A percentile compares a stretch with the other conserved stretches of the same genome.
Conservation (phyloP, 139 green algal genomes). For the Microglena sp. region DNA sequence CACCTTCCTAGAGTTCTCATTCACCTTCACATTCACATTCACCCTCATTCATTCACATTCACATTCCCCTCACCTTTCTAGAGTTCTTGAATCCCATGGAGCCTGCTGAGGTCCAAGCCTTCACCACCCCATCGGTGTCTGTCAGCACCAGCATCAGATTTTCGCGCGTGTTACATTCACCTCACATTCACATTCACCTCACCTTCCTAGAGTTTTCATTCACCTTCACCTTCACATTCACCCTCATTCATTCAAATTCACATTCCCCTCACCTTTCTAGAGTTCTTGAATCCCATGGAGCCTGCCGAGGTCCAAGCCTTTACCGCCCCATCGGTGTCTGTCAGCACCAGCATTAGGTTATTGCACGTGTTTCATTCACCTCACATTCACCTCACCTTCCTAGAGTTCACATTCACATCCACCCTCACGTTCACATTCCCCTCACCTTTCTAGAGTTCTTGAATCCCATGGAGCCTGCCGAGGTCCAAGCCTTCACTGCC, state of each 20-base stretch:
- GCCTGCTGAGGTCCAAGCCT: slow-evolving; percentile 24
- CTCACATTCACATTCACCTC: no score
- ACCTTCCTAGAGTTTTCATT: no score
- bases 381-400: no score
- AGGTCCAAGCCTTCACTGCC: slow-evolving; percentile 22
- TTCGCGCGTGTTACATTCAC: slow-evolving; percentile 39
- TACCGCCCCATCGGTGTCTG: slow-evolving; percentile 22
- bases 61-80: slow-evolving; percentile 23
- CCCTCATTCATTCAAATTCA: no score
- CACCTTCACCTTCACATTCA: no score
- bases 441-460: slow-evolving; percentile 27
- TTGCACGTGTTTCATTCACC: slow-evolving; percentile 49
- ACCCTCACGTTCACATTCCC: no score
- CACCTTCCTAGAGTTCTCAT: no score
- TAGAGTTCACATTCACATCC: no score
- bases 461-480: slow-evolving; percentile 31
- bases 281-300: slow-evolving; percentile 31
- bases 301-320: slow-evolving; percentile 26
- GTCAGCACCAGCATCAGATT: slow-evolving; percentile 42
- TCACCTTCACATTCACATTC: no score
- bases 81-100: slow-evolving; percentile 33
- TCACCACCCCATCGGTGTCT: slow-evolving; percentile 21
- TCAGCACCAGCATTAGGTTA: slow-evolving; percentile 42
- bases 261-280: slow-evolving; percentile 23
- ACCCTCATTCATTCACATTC: no score